phyloP scores from a whole-genome alignment of 805 yeast genomes.

The Starmerella khaoyaiensis region DNA sequence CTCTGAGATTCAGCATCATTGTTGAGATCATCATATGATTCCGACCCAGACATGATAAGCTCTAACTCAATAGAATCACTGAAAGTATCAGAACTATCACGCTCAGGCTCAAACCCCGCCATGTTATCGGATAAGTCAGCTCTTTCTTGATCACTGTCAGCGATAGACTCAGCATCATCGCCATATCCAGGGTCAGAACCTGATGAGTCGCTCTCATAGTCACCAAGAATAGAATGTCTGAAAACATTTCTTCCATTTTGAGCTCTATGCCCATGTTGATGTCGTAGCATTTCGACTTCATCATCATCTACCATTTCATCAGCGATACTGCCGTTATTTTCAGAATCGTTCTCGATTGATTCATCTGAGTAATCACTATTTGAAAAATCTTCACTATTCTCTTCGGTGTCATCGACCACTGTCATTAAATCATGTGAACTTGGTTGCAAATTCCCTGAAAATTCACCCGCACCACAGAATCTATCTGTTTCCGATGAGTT shows the following conservation, averaged over 20 bases:
- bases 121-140: neutral
- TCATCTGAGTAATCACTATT: neutral
- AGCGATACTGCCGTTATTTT: neutral
- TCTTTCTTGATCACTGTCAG: neutral
- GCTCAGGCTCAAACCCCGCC: neutral
- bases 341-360: neutral
- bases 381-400: neutral
- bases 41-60: neutral
- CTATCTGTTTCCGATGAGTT: no score
- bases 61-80: neutral
- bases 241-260: constrained; percentile 43
- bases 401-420: no score
- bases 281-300: neutral
- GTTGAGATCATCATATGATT: neutral
- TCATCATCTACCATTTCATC: neutral
- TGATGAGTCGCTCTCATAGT: constrained; percentile 60
- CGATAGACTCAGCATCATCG: neutral
- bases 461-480: no score
- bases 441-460: no score
- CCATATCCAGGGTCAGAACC: constrained; percentile 1
- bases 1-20: neutral
- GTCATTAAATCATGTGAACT: no score
- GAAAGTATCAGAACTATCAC: constrained; percentile 1
- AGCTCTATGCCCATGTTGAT: neutral
- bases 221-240: constrained; percentile 80